Base-by-base conservation (phyloP, 192 early-diverging fungal genomes). In the Ambispora gerdemannii region DNA sequence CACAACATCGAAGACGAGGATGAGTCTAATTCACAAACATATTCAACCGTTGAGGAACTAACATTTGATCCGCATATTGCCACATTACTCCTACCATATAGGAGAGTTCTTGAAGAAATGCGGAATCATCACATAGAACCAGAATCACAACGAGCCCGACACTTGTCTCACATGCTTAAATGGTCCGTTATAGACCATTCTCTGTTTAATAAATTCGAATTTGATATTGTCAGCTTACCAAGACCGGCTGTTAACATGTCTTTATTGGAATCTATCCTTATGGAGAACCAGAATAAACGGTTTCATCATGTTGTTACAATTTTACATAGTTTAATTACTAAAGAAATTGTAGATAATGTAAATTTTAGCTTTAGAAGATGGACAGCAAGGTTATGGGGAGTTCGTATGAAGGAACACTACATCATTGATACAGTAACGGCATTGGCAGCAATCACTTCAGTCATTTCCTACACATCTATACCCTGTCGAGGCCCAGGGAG, bases 71-170 rank as follows among this genome's bases (percentile, higher is more conserved):
- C 35, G 0, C 62, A 34, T 63, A 38, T 63, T 63, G 11, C 62
- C 50, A 51, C 64, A 50, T 32, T 51, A 67, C 27, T 67, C 30
- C 50, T 67, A 32, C 30, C 43, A 11, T 67, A 67, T 51, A 67
- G 64, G 28, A 67, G 50, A 67, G 49, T 51, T 31, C 64, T 67
- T 67, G 64, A 67, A 32, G 64, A 67, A 51, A 67, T 67, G 64
- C 1, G 35, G 35, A 67, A 52, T 51, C 43, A 67, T 51, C 34
- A 67, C 13, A 8, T 51, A 31, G 31, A 51, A 51, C 25, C 27
- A 32, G 47, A 67, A 67, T 67, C 64, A 50, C 64, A 67, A 67
- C 22, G 49, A 51, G 62, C 47, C 49, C 38, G 30, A 51, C 64
- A 67, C 49, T 67, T 67, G 51, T 67, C 64, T 51, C 15, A 50